A percentile compares a stretch with the other conserved stretches of the same genome.
Conservation (phyloP, 1,284 basidiomycete genomes). For the Puccinia hordei region DNA sequence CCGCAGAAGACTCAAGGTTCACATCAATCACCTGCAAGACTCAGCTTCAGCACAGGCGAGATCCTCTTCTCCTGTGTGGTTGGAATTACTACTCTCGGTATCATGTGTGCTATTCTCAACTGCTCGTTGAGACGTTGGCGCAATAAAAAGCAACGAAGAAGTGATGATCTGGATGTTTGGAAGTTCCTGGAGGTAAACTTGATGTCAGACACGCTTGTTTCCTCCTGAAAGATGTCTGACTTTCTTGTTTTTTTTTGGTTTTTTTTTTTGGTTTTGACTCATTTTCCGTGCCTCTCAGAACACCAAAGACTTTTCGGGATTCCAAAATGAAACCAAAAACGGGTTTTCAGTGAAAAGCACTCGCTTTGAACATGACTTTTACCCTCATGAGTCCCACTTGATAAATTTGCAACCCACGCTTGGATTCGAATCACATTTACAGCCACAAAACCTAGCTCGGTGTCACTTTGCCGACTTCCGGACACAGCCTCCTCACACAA, state of each 20-base stretch:
- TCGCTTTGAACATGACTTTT: neutral
- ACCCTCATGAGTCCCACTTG: neutral
- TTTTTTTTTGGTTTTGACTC: neutral
- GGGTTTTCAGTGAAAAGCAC: neutral
- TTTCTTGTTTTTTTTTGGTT: neutral
- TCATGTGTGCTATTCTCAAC: neutral
- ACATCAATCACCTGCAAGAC: neutral
- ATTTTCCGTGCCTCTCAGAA: too few relatives aligned
- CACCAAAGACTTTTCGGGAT: neutral
- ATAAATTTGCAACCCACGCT: neutral
- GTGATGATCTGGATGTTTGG: slow-evolving; percentile 4
- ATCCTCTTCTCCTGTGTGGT: neutral
- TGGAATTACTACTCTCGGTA: neutral
- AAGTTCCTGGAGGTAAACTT: neutral
- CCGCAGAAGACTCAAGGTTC: neutral
- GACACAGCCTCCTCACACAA: neutral
- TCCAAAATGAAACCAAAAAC: neutral
- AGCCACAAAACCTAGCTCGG: neutral
- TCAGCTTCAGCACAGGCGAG: neutral
- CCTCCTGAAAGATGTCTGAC: neutral
- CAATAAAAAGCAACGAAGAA: slow-evolving; percentile 3
- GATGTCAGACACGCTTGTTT: neutral
- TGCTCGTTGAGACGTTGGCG: neutral
- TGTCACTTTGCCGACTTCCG: slow-evolving; percentile 10
- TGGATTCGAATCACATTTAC: neutral